Evolutionary conservation across 331 rosid genomes (phyloP), one percentile per base, ranked within the genome.

Genomic region (Cydonia oblonga): DNA sequence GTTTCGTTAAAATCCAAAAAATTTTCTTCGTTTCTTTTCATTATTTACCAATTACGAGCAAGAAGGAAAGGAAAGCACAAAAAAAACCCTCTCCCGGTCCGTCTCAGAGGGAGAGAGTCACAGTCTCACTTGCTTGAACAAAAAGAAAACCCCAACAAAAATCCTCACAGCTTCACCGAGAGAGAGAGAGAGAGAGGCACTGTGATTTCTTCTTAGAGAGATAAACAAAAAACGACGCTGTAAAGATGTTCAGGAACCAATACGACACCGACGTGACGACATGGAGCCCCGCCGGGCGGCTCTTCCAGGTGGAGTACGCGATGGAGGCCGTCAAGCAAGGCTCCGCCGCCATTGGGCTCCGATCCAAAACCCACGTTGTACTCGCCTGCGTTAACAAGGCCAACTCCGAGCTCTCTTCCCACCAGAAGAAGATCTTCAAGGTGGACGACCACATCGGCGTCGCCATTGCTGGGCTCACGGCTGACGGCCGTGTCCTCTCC

Each of bases 251-350:
- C 78, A 79, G 98, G 61, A 92, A 92, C 66, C 98, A 95, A 78
- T 95, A 95, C 90, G 98, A 95, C 63, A 95, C 98, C 10, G 97
- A 95, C 74, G 98, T 95, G n/a, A 95, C 98, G 15, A 95, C 98
- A 69, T 95, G 98, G 98, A 89, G 97, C 61, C 98, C 98, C 0
- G 97, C 97, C 6, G 98, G 98, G 74, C 69, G 98, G 66, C 75
- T 95, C 22, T 95, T 95, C 87, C 97, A 95, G 88, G 97, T 95
- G 18, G 98, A 95, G 65, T 95, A 95, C 84, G 96, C 97, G 33
- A 95, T 95, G 98, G 98, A 95, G 85, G 98, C 98, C 0, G 98
- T 95, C 72, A 95, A 95, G 73, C 98, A 95, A 61, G 98, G 98
- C n/a, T 95, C 98, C 25, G 98, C 98, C 38, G 97, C 98, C 19